Conservation (phyloP, 768 basidiomycete species). For the Kwoniella dejecticola region DNA sequence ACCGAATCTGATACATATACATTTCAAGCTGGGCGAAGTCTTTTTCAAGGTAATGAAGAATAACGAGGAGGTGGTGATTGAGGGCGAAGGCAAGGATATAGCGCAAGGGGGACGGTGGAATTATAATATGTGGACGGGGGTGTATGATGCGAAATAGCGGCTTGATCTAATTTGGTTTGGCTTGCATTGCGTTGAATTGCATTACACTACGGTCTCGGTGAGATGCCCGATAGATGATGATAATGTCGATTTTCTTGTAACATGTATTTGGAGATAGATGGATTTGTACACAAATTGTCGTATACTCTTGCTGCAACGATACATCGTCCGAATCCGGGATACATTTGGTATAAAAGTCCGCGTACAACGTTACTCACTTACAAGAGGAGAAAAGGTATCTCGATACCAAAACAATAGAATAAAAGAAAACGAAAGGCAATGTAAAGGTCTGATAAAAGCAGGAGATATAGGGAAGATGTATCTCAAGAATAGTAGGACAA, state of each 20-base stretch:
- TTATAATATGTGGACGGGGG: conserved; percentile 54
- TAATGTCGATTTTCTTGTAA: too few relatives aligned
- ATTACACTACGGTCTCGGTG: too few relatives aligned
- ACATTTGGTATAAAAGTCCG: neutral
- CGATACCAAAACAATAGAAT: neutral
- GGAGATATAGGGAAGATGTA: too few relatives aligned
- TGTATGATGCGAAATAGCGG: conserved; percentile 11
- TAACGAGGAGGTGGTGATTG: conserved; percentile 15
- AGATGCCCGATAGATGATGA: too few relatives aligned
- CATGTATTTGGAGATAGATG: too few relatives aligned
- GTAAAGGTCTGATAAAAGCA: too few relatives aligned
- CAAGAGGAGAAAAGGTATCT: neutral
- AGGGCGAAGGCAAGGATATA: conserved; percentile 30
- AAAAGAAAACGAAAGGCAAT: too few relatives aligned
- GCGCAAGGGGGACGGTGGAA: conserved; percentile 32
- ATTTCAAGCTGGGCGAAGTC: conserved; percentile 41
- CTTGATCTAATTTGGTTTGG: neutral
- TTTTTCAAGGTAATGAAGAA: conserved; percentile 29
- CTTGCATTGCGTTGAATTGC: too few relatives aligned
- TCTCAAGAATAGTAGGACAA: too few relatives aligned
- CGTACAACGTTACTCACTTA: neutral
- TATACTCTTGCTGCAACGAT: too few relatives aligned
- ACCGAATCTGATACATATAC: conserved; percentile 33
- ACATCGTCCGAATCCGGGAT: neutral
- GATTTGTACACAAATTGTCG: too few relatives aligned